phyloP scores from a whole-genome alignment of 768 basidiomycete species.

The Chalciporus pseudorubinellus region DNA sequence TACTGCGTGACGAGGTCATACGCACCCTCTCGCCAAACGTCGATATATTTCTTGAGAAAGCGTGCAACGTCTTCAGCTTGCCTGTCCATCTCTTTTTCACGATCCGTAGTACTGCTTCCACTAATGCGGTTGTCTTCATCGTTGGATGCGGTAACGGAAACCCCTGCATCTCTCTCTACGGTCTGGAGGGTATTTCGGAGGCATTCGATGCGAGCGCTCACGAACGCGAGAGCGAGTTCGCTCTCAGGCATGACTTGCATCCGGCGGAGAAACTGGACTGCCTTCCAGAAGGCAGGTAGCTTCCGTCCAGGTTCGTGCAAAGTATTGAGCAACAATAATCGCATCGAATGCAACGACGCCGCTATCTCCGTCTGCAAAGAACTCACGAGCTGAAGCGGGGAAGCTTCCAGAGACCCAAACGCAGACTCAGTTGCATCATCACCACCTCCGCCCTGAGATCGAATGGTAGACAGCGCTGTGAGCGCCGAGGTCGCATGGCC shows the following conservation, averaged over 20 bases:
- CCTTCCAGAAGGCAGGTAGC: slow-evolving; percentile 86
- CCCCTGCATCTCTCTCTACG: slow-evolving; percentile 41
- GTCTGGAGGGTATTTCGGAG: slow-evolving; percentile 57
- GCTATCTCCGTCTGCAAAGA: slow-evolving; percentile 68
- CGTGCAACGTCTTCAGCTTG: slow-evolving; percentile 71
- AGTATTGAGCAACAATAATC: slow-evolving; percentile 71
- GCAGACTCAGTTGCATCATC: neutral
- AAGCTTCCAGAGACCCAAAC: slow-evolving; percentile 44
- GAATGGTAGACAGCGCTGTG: slow-evolving; percentile 35
- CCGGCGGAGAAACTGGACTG: slow-evolving; percentile 80
- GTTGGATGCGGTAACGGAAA: slow-evolving; percentile 29
- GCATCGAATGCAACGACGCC: slow-evolving; percentile 63
- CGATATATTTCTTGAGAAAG: slow-evolving; percentile 84
- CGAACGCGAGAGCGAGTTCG: slow-evolving; percentile 83
- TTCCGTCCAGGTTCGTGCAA: slow-evolving; percentile 82
- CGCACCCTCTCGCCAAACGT: slow-evolving; percentile 87
- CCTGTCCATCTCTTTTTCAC: slow-evolving; percentile 49
- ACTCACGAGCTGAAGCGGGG: slow-evolving; percentile 30
- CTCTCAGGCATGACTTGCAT: slow-evolving; percentile 72
- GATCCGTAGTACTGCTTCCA: slow-evolving; percentile 26
- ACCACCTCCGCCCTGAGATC: slow-evolving; percentile 32
- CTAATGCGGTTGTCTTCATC: slow-evolving; percentile 12
- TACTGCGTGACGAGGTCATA: slow-evolving; percentile 92
- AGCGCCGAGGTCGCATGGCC: slow-evolving; percentile 61
- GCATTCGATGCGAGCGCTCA: slow-evolving; percentile 67